Evolutionary conservation across 495 filamentous ascomycete genomes (phyloP), one percentile per base, ranked within the genome.

Genomic region (Mytilinidion resinicola): DNA sequence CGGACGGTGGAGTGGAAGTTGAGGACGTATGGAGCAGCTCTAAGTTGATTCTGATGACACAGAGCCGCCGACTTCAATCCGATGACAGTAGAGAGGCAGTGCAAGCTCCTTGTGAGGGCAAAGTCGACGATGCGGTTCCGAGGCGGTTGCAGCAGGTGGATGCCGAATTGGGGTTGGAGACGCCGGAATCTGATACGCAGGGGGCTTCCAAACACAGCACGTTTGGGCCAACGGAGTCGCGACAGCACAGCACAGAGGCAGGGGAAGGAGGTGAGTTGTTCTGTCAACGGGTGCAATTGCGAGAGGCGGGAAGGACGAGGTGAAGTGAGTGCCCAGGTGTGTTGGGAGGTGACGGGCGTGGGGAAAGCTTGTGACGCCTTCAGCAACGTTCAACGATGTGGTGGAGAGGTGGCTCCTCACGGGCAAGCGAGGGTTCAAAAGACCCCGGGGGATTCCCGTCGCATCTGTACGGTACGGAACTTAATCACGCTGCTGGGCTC

Each of bases 121-220:
- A 30, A 49, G 9, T 20, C 21, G 46, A 49, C 6, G 46, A 20
- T 30, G 46, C 6, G 15, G 8, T 20, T 25, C 12, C 12, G 33
- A 1, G 15, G 46, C 19, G 44, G 21, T 11, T 12, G 46, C 14
- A 25, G 17, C 15, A 25, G 15, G 21, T 49, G 19, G 33, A 30
- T 49, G 46, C 19, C 19, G 15, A 42, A 14, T 42, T 42, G 39
- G 17, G 39, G 9, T 30, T 19, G 46, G 21, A 49, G 11, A 14
- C 33, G 46, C 46, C 46, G 33, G 20, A 30, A 49, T 49, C 46
- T 49, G 46, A 49, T 49, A 49, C 46, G 42, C 46, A 49, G 46
- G 46, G 46, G 17, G 6, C 21, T 9, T 30, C 12, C 21, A 49
- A 25, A 30, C 46, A 49, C 46, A 25, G 15, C 8, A 49, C 33